Evolutionary conservation across 768 basidiomycete genomes (phyloP), one percentile per base, ranked within the genome.

Genomic region (Auricularia cornea): DNA sequence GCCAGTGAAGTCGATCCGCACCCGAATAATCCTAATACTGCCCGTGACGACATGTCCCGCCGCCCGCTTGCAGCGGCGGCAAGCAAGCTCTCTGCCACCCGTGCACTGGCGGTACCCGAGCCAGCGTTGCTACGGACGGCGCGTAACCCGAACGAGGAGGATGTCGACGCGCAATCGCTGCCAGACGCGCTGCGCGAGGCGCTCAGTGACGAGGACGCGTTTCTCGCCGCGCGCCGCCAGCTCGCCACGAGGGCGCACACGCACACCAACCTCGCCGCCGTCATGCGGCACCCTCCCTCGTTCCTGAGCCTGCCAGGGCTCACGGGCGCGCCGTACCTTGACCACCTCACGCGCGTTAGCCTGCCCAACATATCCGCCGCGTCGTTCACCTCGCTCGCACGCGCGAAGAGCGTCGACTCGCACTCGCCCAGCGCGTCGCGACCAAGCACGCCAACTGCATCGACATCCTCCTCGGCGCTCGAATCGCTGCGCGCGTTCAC

Each of bases 361-460:
- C 54, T 57, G 54, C 54, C 54, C 16, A n/a, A 16, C 20, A 26
- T 57, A 5, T 31, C 28, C 12, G 54, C 54, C 28, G 54, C 54
- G 16, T n/a, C 26, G 6, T 57, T 57, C 30, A 31, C 6, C 28
- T 28, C 54, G 54, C 54, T 57, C 30, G 28, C 26, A 31, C 16
- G 44, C 5, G 23, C 44, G 10, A 48, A 48, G 6, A 48, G 11
- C 20, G 20, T 60, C 38, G 26, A 23, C 63, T n/a, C 63, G 35
- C n/a, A 54, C 35, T 33, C 63, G 56, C 31, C 52, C 64, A 62
- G 56, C 33, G 56, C 52, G 18, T 63, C 59, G 33, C 73, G 68
- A 14, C 69, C 70, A 14, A 67, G 65, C 35, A 60, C 69, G 3
- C 64, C 70, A n/a, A n/a, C n/a, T 59, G 62, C 67, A 16, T 65